Conservation (phyloP, 352 stramenopile species). For the Pythium insidiosum region DNA sequence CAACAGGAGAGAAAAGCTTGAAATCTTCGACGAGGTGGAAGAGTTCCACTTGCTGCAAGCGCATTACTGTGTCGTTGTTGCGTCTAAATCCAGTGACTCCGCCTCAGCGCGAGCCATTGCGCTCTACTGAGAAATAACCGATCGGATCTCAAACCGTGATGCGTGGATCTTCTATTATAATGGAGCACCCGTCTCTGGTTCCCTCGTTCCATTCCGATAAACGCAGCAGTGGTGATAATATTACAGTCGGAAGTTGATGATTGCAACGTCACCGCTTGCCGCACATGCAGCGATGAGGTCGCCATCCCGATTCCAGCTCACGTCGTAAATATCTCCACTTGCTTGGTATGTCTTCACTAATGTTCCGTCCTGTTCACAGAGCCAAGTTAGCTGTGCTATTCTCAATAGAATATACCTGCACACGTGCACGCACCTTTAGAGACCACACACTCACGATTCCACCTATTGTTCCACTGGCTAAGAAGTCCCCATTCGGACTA, state of each 20-base stretch:
- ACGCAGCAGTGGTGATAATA: conserved; percentile 45
- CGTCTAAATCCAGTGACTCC: conserved; percentile 8
- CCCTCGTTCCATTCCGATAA: conserved; percentile 1
- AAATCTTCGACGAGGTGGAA: conserved; percentile 91
- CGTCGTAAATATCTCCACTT: conserved; percentile 97
- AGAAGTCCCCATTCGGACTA: conserved; percentile 87
- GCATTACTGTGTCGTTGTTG: conserved; percentile 85
- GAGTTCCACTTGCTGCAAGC: conserved; percentile 89
- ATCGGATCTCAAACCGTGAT: background rate
- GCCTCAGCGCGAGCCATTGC: conserved; percentile 11
- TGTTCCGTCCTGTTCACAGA: conserved; percentile 39
- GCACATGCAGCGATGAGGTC: conserved; percentile 82
- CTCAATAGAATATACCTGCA: background rate
- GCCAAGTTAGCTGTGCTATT: background rate
- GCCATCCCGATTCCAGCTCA: conserved; percentile 94
- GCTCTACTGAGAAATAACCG: conserved; percentile 1
- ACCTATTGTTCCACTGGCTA: conserved; percentile 95
- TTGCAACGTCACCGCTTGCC: conserved; percentile 79
- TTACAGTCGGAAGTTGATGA: conserved; percentile 90
- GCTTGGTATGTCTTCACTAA: conserved; percentile 87
- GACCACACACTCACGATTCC: conserved; percentile 98
- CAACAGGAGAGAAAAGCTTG: conserved; percentile 65
- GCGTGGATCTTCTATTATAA: background rate
- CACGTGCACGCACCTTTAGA: conserved; percentile 62
- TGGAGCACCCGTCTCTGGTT: conserved; percentile 1